phyloP scores from a whole-genome alignment of 129 eudicot genomes.

The Ambrosia artemisiifolia region DNA sequence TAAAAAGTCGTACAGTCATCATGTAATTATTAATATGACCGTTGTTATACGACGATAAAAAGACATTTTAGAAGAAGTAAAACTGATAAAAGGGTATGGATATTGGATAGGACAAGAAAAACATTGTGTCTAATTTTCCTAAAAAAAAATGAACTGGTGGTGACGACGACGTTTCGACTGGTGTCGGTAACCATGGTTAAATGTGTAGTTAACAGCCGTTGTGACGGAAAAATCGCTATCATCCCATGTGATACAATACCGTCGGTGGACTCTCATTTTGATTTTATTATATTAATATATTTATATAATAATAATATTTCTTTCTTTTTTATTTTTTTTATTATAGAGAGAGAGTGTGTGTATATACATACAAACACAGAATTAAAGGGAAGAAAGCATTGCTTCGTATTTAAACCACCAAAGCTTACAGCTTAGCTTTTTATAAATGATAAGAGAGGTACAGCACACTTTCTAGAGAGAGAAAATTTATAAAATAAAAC shows the following conservation, averaged over 20 bases:
- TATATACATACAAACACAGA: neutral
- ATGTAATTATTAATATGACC: neutral
- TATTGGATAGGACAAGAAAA: neutral
- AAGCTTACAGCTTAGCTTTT: slow-evolving; percentile 31
- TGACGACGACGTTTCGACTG: neutral
- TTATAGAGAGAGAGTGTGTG: too few relatives aligned
- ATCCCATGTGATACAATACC: slow-evolving; percentile 21
- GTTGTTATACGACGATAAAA: neutral
- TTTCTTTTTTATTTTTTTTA: too few relatives aligned
- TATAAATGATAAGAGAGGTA: slow-evolving; percentile 22
- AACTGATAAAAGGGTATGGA: neutral
- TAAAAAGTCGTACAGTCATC: neutral
- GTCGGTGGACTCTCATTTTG: slow-evolving; percentile 43
- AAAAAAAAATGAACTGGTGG: neutral
- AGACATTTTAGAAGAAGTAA: neutral
- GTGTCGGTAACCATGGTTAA: slow-evolving; percentile 19
- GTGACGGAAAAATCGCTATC: slow-evolving; percentile 12
- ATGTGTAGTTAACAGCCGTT: slow-evolving; percentile 11
- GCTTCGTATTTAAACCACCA: slow-evolving; percentile 73
- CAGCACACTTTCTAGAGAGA: slow-evolving; percentile 25
- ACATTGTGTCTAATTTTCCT: neutral
- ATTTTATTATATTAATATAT: neutral
- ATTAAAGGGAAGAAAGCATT: slow-evolving; percentile 31
- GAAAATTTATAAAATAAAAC: neutral
- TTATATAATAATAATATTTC: too few relatives aligned